Evolutionary conservation across 2,329 filamentous ascomycete species (phyloP).

Genomic region (Phaeophleospora eucalypticola): DNA sequence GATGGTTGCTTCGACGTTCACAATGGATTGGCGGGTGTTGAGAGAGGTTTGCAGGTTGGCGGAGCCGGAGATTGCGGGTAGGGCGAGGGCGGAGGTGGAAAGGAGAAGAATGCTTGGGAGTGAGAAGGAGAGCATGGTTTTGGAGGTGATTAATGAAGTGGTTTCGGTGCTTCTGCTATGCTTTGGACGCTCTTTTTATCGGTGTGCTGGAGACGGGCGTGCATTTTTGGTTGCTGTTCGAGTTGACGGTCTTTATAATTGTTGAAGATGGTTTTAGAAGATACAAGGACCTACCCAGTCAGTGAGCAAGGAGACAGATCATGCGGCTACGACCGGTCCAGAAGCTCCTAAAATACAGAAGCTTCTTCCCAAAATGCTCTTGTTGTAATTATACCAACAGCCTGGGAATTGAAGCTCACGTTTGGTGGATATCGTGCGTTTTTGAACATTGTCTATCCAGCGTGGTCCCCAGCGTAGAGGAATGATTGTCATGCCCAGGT

Average conservation of each 20-base stretch:
- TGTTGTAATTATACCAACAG: too few species aligned
- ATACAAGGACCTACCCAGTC: background rate
- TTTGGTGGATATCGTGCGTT: too few species aligned
- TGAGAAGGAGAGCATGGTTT: background rate
- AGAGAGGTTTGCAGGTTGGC: background rate
- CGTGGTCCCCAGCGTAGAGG: too few species aligned
- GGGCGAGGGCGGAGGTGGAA: background rate
- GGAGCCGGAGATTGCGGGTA: background rate
- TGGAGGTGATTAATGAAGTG: too few species aligned
- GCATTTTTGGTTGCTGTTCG: too few species aligned
- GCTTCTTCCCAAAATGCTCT: background rate
- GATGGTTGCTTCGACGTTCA: conserved; percentile 1
- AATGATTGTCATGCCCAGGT: too few species aligned
- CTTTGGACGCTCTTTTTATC: too few species aligned
- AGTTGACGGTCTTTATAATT: too few species aligned
- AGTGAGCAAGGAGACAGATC: background rate
- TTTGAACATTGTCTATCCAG: too few species aligned
- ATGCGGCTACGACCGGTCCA: background rate
- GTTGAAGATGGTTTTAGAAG: background rate
- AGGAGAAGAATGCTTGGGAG: background rate
- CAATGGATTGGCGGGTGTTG: background rate
- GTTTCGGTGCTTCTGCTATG: too few species aligned
- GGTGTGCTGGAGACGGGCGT: too few species aligned
- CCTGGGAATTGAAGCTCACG: too few species aligned
- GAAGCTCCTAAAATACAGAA: background rate